These are phyloP conservation scores for Xylaria scruposa DNA, from an alignment of 495 filamentous ascomycete genomes.

Conservation along the genomic window DNA sequence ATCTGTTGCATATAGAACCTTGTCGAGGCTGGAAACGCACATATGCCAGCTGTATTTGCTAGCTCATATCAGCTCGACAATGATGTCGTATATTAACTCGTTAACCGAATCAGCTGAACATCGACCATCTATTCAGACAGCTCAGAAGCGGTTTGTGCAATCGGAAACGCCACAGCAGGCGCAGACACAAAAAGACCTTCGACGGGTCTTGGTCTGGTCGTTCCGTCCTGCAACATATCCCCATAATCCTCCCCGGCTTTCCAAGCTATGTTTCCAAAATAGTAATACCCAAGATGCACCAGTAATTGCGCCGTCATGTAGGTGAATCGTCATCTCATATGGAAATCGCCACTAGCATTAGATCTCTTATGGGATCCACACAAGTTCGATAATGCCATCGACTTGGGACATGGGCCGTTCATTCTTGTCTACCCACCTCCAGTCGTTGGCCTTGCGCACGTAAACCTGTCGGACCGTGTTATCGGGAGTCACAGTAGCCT, in stretches of 20 bases:
- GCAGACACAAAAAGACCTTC: not conserved
- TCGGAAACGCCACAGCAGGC: not conserved
- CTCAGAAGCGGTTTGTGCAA: not conserved
- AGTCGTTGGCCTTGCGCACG: conserved; percentile 54
- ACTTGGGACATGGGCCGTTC: conserved; percentile 52
- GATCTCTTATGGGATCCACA: conserved; percentile 52
- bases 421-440: conserved; percentile 54
- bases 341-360: conserved; percentile 18
- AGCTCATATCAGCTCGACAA: conserved; percentile 1
- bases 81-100: not conserved
- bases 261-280: conserved; percentile 29
- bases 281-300: conserved; percentile 34
- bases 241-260: conserved; percentile 13
- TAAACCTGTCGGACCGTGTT: conserved; percentile 56
- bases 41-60: not conserved
- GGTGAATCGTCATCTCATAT: conserved; percentile 39
- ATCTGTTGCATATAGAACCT: not conserved
- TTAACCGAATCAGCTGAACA: not conserved
- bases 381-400: conserved; percentile 59
- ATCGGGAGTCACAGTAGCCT: conserved; percentile 48
- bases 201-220: not conserved
- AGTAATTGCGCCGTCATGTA: conserved; percentile 36
- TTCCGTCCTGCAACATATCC: conserved; percentile 16
- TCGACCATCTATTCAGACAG: not conserved
- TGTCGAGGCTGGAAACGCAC: not conserved